A percentile compares a stretch with the other conserved stretches of the same genome.
These are phyloP conservation scores for Candida albicans DNA, from an alignment of 1,139 yeast genomes.

Conservation along the genomic window DNA sequence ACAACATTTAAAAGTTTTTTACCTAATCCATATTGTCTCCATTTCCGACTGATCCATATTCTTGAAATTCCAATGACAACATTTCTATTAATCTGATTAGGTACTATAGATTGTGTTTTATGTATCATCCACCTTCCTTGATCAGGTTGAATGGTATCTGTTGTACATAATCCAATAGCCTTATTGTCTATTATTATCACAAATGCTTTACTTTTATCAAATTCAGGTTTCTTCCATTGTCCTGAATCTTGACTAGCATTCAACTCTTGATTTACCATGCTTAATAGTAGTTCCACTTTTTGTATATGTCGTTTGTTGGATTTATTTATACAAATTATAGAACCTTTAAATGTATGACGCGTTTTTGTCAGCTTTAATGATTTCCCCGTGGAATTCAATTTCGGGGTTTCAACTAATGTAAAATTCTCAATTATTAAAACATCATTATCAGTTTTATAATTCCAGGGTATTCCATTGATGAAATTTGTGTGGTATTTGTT, in stretches of 20 bases:
- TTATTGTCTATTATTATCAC: slow-evolving; percentile 38
- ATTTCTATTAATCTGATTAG: slow-evolving; percentile 28
- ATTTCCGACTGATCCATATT: slow-evolving; percentile 58
- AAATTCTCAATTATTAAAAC: background rate
- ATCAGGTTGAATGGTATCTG: slow-evolving; percentile 31
- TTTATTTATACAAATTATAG: slow-evolving; percentile 20
- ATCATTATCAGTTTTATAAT: slow-evolving; percentile 20
- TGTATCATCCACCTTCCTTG: slow-evolving; percentile 52
- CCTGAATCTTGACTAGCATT: slow-evolving; percentile 56
- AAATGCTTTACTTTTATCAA: slow-evolving; percentile 41
- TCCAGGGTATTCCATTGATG: slow-evolving; percentile 51
- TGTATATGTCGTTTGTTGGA: slow-evolving; percentile 20
- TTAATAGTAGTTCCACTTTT: slow-evolving; percentile 31
- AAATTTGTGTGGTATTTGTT: slow-evolving; percentile 47
- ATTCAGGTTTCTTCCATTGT: slow-evolving; percentile 40
- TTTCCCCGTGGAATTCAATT: background rate
- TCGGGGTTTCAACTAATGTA: background rate
- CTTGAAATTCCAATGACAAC: slow-evolving; percentile 59
- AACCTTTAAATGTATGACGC: slow-evolving; percentile 12
- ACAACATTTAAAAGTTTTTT: slow-evolving; percentile 41
- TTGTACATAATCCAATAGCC: slow-evolving; percentile 56
- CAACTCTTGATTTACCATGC: slow-evolving; percentile 58
- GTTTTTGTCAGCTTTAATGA: slow-evolving; percentile 7
- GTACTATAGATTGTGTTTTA: slow-evolving; percentile 35
- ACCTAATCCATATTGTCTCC: slow-evolving; percentile 56